These are phyloP conservation scores for Colletotrichum euphorbiae DNA, from an alignment of 2,329 filamentous ascomycete species.

Conservation along the genomic window DNA sequence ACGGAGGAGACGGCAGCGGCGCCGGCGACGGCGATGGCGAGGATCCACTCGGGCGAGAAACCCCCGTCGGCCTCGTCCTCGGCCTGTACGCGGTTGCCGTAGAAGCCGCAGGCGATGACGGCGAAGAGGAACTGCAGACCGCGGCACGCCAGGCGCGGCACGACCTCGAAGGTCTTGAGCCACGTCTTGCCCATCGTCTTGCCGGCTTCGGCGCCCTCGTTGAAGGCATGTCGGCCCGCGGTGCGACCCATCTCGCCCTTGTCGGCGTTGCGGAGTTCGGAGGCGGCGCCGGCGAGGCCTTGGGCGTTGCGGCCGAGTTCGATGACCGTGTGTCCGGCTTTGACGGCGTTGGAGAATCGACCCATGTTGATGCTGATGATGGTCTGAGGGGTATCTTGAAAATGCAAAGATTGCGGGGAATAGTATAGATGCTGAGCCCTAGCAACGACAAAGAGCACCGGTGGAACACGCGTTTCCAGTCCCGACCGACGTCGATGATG, in stretches of 20 bases:
- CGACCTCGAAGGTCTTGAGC: slow-evolving; percentile 58
- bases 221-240: slow-evolving; percentile 49
- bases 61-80: slow-evolving; percentile 52
- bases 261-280: slow-evolving; percentile 48
- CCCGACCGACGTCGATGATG: not conserved
- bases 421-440: not conserved
- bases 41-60: slow-evolving; percentile 70
- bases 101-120: slow-evolving; percentile 76
- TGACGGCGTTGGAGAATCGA: slow-evolving; percentile 47
- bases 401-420: not conserved
- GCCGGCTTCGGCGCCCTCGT: slow-evolving; percentile 50
- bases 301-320: slow-evolving; percentile 48
- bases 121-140: slow-evolving; percentile 77
- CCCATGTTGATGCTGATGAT: slow-evolving; percentile 44
- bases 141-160: slow-evolving; percentile 67
- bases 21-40: slow-evolving; percentile 69
- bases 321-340: slow-evolving; percentile 50
- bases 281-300: slow-evolving; percentile 44
- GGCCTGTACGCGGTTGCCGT: slow-evolving; percentile 69
- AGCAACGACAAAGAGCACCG: rapidly evolving
- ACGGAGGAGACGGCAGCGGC: slow-evolving; percentile 65
- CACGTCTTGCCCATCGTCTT: slow-evolving; percentile 58
- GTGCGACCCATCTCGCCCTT: slow-evolving; percentile 50
- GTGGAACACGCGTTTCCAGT: not conserved
- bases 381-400: not conserved